These are phyloP conservation scores for Nicotiana undulata DNA, from an alignment of 257 asterid species.

Conservation along the genomic window DNA sequence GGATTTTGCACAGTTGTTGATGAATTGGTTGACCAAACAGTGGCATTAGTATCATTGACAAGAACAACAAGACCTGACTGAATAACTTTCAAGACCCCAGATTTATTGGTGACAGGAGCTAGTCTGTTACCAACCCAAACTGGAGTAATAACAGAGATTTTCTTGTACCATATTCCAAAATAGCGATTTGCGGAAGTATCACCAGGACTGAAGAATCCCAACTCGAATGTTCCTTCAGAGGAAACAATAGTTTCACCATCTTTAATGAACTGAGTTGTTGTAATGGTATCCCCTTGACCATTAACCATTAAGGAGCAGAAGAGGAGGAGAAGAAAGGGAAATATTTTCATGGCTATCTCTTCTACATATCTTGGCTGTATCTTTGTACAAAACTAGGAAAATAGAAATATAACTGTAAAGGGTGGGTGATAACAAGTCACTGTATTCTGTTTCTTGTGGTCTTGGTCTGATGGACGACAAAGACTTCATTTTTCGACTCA, in stretches of 20 bases:
- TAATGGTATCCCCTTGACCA: constrained; percentile 14
- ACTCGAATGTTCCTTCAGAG: constrained; percentile 24
- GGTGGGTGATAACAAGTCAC: not conserved
- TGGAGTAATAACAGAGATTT: constrained; percentile 7
- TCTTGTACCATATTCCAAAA: constrained; percentile 41
- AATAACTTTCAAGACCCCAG: constrained; percentile 20
- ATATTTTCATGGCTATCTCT: not conserved
- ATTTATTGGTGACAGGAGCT: constrained; percentile 10
- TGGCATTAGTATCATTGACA: constrained; percentile 1
- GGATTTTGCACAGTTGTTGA: constrained; percentile 18
- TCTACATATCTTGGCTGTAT: not conserved
- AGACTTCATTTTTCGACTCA: not conserved
- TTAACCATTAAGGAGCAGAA: not conserved
- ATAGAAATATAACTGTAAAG: not conserved
- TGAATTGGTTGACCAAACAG: constrained; percentile 36
- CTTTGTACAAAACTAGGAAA: not conserved
- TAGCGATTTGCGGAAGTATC: constrained; percentile 18
- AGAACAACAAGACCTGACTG: constrained; percentile 31
- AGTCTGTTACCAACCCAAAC: constrained; percentile 35
- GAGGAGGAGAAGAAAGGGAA: not conserved
- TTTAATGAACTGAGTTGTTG: not conserved
- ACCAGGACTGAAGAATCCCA: constrained; percentile 39
- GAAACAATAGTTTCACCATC: constrained; percentile 36
- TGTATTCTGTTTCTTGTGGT: not conserved
- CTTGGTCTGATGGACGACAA: not conserved